A percentile compares a stretch with the other conserved stretches of the same genome.
These are phyloP conservation scores for Prunus mongolica DNA, from an alignment of 306 rosid genomes.

Conservation along the genomic window DNA sequence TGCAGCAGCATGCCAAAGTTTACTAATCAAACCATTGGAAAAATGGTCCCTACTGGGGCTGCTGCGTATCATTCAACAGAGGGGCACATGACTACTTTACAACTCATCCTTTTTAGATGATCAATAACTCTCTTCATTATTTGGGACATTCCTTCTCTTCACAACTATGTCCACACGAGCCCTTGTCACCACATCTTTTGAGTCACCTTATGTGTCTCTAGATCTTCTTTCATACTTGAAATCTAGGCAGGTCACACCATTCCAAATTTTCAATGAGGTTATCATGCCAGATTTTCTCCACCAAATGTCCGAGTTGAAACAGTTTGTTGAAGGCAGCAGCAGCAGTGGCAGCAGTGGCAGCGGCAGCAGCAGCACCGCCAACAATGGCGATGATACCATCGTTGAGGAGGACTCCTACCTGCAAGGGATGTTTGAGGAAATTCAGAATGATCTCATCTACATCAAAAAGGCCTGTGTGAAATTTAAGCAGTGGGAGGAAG, in stretches of 20 bases:
- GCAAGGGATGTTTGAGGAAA: not conserved
- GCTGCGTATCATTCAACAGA: not conserved
- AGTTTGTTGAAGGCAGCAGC: not conserved
- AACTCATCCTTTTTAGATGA: too few species aligned
- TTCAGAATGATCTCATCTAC: not conserved
- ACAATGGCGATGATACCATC: not conserved
- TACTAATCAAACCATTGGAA: not conserved
- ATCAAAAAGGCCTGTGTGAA: not conserved
- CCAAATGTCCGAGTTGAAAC: not conserved
- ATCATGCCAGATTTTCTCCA: constrained; percentile 10
- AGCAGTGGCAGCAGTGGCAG: rapidly evolving
- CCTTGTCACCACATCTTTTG: constrained; percentile 4
- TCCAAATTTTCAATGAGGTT: constrained; percentile 16
- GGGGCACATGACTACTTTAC: not conserved
- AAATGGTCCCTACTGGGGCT: too few species aligned
- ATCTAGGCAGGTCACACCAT: constrained; percentile 14
- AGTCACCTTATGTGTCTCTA: constrained; percentile 18
- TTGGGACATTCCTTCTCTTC: not conserved
- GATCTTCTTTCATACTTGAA: constrained; percentile 25
- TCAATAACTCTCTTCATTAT: not conserved
- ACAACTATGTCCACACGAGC: not conserved
- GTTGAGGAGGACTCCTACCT: not conserved
- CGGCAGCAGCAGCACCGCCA: not conserved
- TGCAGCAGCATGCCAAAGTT: not conserved
- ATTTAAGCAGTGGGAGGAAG: not conserved